Conservation (phyloP, 2,329 filamentous ascomycete genomes). For the Fusarium camptoceras region DNA sequence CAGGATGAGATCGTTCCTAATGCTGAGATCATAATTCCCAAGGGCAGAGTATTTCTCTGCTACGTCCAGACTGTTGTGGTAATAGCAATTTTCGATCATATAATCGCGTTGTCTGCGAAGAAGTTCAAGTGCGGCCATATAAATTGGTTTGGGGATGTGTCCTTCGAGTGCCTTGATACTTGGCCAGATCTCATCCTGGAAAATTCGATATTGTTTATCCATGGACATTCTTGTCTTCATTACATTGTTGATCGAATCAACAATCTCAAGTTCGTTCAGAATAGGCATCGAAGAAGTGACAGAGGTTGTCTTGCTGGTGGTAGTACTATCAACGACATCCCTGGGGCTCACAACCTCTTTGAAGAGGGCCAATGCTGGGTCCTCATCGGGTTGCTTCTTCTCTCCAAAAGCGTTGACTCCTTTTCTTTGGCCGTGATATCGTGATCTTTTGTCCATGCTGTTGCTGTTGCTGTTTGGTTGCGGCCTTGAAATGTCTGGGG, state of each 20-base stretch:
- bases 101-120: conserved; percentile 36
- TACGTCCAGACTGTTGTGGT: conserved; percentile 41
- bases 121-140: conserved; percentile 36
- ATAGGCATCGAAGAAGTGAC: conserved; percentile 5
- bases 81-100: conserved; percentile 31
- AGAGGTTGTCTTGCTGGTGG: background rate
- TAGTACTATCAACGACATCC: conserved; percentile 2
- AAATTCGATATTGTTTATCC: conserved; percentile 40
- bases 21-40: conserved; percentile 45
- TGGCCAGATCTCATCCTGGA: conserved; percentile 49
- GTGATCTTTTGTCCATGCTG: conserved; percentile 6
- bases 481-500: conserved; percentile 12
- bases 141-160: conserved; percentile 48
- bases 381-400: conserved; percentile 20
- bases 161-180: conserved; percentile 45
- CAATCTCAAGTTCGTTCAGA: conserved; percentile 49
- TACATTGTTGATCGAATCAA: conserved; percentile 47
- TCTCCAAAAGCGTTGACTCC: conserved; percentile 12
- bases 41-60: conserved; percentile 44
- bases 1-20: conserved; percentile 50
- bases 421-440: background rate
- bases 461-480: conserved; percentile 10
- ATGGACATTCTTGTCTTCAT: conserved; percentile 11
- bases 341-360: conserved; percentile 51
- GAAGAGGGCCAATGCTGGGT: conserved; percentile 51